These are phyloP conservation scores for Malus fusca DNA, from an alignment of 306 rosid species.

Conservation along the genomic window DNA sequence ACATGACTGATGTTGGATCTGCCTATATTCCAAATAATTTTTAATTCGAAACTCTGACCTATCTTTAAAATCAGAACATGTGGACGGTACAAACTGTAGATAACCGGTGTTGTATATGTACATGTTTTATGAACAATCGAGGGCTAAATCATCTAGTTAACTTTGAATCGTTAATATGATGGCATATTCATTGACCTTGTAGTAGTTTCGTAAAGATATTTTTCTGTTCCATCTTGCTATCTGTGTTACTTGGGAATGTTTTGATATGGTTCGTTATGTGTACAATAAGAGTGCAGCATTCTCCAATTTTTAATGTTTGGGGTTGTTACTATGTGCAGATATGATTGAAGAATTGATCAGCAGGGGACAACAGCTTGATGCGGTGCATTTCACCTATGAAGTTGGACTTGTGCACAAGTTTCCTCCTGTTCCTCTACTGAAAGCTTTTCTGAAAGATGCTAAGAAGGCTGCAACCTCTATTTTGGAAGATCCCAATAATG, in stretches of 20 bases:
- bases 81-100: background rate
- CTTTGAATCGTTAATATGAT: background rate
- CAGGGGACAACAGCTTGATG: constrained; percentile 99
- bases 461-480: constrained; percentile 90
- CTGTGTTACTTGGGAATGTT: background rate
- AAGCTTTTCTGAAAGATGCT: constrained; percentile 87
- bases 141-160: background rate
- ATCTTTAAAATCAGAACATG: background rate
- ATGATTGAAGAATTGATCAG: constrained; percentile 92
- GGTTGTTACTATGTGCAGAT: constrained; percentile 36
- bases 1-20: background rate
- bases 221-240: background rate
- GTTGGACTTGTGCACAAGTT: constrained; percentile 80
- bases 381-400: constrained; percentile 90
- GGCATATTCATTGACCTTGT: background rate
- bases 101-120: background rate
- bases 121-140: background rate
- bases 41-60: background rate
- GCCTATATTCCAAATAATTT: background rate
- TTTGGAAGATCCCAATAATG: constrained; percentile 77
- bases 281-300: background rate
- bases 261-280: background rate
- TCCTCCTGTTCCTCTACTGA: constrained; percentile 84
- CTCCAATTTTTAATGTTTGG: background rate
- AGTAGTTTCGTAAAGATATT: background rate